Percentiles rank a stretch among this genome's conserved stretches.
Evolutionary conservation across 345 rosid species (phyloP).

Genomic region (Citrus maxima): DNA sequence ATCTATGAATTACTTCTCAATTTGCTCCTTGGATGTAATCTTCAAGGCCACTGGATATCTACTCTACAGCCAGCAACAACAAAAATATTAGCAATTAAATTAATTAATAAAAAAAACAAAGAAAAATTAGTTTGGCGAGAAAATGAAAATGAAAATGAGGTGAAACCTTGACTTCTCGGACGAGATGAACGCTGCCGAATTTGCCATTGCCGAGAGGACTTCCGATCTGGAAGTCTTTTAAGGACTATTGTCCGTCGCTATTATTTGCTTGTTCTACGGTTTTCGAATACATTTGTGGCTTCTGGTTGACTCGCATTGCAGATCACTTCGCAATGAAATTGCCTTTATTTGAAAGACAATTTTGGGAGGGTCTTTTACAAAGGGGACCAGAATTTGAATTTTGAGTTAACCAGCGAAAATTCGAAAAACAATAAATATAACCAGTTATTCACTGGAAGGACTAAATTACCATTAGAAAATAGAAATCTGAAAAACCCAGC

Average conservation of each 20-base stretch:
- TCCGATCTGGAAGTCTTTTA: constrained; percentile 78
- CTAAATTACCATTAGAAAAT: too few species aligned
- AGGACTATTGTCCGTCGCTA: constrained; percentile 45
- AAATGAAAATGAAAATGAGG: neutral
- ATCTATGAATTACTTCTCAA: constrained; percentile 72
- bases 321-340: neutral
- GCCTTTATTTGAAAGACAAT: too few species aligned
- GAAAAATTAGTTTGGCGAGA: neutral
- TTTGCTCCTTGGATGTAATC: too few species aligned
- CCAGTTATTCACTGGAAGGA: neutral
- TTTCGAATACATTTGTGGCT: neutral
- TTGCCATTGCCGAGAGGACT: constrained; percentile 86
- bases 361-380: neutral
- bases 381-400: neutral
- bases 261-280: constrained; percentile 21
- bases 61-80: too few species aligned
- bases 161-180: constrained; percentile 67
- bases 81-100: too few species aligned
- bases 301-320: neutral
- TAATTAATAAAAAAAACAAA: too few species aligned
- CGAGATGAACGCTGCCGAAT: constrained; percentile 84
- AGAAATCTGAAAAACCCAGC: too few species aligned
- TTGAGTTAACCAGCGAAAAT: neutral
- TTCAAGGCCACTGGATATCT: too few species aligned
- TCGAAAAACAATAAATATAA: neutral